Conservation (phyloP, 1,284 basidiomycete species). For the Puccinia hordei region DNA sequence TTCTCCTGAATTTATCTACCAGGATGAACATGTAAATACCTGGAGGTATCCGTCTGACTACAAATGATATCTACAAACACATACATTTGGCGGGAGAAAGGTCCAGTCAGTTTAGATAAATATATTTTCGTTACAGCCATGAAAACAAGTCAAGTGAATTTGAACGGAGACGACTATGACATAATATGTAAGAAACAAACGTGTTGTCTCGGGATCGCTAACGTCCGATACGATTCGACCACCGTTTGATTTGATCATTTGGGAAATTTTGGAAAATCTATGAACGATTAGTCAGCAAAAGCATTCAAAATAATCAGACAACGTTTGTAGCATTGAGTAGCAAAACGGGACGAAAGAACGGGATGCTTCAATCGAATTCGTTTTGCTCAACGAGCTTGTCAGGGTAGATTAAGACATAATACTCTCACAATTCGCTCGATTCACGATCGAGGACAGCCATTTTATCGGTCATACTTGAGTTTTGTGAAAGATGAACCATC, state of each 20-base stretch:
- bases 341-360: neutral
- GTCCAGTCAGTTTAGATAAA: neutral
- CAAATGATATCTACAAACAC: slow-evolving; percentile 30
- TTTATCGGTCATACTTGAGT: neutral
- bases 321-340: neutral
- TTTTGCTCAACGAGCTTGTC: too few relatives aligned
- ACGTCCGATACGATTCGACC: slow-evolving; percentile 18
- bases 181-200: neutral
- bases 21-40: slow-evolving; percentile 14
- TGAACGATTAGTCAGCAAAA: neutral
- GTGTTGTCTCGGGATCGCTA: slow-evolving; percentile 24
- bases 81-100: neutral
- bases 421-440: slow-evolving; percentile 18
- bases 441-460: neutral
- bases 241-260: slow-evolving; percentile 14
- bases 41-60: slow-evolving; percentile 21
- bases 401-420: neutral
- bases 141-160: slow-evolving; percentile 1
- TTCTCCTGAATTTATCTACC: neutral
- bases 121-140: neutral
- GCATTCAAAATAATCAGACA: neutral
- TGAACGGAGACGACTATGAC: neutral
- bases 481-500: neutral
- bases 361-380: neutral
- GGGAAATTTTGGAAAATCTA: slow-evolving; percentile 23